Conservation (phyloP, 768 basidiomycete genomes). For the Fomitopsis pulvina region DNA sequence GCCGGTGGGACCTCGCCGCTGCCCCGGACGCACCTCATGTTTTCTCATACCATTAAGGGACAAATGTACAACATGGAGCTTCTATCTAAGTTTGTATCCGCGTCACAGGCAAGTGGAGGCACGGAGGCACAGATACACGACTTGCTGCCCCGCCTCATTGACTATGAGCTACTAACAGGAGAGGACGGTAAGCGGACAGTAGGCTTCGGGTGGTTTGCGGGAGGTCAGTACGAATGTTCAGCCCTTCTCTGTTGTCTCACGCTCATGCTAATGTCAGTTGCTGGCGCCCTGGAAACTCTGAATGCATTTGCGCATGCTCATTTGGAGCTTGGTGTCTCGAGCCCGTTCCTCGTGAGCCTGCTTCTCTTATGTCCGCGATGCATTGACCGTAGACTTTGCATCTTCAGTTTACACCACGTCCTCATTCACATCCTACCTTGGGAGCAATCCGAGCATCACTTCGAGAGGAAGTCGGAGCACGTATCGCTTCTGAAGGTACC, state of each 20-base stretch:
- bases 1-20: conserved; percentile 15
- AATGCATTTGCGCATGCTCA: conserved; percentile 73
- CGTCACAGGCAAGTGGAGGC: conserved; percentile 4
- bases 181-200: conserved; percentile 67
- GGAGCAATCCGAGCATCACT: conserved; percentile 47
- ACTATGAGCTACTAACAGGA: conserved; percentile 77
- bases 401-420: conserved; percentile 67
- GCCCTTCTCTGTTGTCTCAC: not conserved
- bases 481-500: conserved; percentile 50
- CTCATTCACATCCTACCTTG: conserved; percentile 64
- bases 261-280: conserved; percentile 39
- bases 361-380: not conserved
- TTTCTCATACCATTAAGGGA: conserved; percentile 88
- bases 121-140: conserved; percentile 1
- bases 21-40: conserved; percentile 78
- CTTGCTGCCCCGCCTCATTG: conserved; percentile 53
- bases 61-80: conserved; percentile 83
- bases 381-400: not conserved
- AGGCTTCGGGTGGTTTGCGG: conserved; percentile 90
- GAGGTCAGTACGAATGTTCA: conserved; percentile 43
- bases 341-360: conserved; percentile 69
- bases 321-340: conserved; percentile 71
- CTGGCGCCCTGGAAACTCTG: conserved; percentile 79
- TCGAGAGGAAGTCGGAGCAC: conserved; percentile 44
- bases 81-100: conserved; percentile 50